Evolutionary conservation across 805 yeast species (phyloP).

Genomic region (Metschnikowia continentalis): DNA sequence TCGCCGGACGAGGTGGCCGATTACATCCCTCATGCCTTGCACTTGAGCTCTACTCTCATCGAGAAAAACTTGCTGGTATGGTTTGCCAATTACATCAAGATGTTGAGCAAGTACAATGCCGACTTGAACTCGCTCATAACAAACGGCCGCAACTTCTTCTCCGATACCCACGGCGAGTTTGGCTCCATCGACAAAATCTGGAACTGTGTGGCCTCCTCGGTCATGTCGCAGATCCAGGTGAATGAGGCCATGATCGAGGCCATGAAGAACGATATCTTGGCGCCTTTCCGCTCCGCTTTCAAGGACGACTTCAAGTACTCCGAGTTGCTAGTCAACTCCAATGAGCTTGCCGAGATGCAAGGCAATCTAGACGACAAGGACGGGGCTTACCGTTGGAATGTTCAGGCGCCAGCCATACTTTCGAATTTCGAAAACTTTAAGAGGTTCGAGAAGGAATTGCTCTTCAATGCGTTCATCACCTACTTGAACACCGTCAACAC

Average conservation of each 20-base stretch:
- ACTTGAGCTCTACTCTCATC: constrained; percentile 26
- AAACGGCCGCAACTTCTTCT: constrained; percentile 21
- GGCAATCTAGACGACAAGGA: constrained; percentile 20
- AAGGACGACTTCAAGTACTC: constrained; percentile 52
- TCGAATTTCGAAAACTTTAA: constrained; percentile 74
- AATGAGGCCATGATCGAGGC: constrained; percentile 45
- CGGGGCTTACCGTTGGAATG: constrained; percentile 64
- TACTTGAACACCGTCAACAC: constrained; percentile 43
- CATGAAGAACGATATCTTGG: constrained; percentile 52
- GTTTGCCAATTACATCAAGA: constrained; percentile 26
- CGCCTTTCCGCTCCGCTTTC: constrained; percentile 50
- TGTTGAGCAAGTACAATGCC: constrained; percentile 20
- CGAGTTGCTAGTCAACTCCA: constrained; percentile 49
- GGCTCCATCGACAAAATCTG: constrained; percentile 41
- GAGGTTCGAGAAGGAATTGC: constrained; percentile 48
- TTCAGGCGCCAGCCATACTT: constrained; percentile 72
- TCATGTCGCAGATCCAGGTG: constrained; percentile 46
- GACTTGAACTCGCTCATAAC: constrained; percentile 19
- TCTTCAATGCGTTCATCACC: constrained; percentile 62
- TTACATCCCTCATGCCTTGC: constrained; percentile 34
- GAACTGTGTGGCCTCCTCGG: constrained; percentile 46
- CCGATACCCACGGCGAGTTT: constrained; percentile 24
- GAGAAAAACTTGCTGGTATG: constrained; percentile 30
- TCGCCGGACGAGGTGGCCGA: constrained; percentile 39
- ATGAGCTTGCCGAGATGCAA: constrained; percentile 39